Evolutionary conservation across 352 stramenopile species (phyloP).

Genomic region (Aphanomyces invadans): DNA sequence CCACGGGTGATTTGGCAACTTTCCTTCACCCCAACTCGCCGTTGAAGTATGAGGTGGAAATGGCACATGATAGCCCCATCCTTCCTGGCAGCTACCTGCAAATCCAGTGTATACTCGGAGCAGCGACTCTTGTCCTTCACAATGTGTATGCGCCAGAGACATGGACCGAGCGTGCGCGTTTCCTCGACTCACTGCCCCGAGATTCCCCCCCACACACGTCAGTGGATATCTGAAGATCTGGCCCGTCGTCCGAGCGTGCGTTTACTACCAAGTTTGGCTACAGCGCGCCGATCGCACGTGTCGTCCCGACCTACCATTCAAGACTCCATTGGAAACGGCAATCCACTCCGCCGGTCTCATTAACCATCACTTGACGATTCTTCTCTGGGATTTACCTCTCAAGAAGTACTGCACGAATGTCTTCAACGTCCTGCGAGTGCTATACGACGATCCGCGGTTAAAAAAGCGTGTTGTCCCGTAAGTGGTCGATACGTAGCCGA

Average conservation of each 20-base stretch:
- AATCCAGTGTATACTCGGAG: not conserved
- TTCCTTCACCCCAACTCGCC: not conserved
- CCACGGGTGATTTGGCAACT: not conserved
- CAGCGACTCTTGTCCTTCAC: not conserved
- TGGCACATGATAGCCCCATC: not conserved
- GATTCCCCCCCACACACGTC: constrained; percentile 8
- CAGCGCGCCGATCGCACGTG: not conserved
- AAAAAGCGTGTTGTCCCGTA: not conserved
- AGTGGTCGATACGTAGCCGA: too few species aligned
- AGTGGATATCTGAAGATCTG: not conserved
- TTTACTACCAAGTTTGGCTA: constrained; percentile 4
- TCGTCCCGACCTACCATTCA: not conserved
- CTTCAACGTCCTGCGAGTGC: not conserved
- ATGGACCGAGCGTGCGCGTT: not conserved
- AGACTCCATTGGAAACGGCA: not conserved
- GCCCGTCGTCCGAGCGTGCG: not conserved
- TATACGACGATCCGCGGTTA: not conserved
- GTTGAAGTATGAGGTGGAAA: not conserved
- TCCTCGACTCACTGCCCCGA: not conserved
- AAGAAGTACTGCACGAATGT: not conserved
- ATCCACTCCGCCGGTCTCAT: not conserved
- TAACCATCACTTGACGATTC: not conserved
- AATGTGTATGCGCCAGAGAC: constrained; percentile 2
- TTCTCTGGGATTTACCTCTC: constrained; percentile 1
- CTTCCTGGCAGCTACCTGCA: not conserved